phyloP scores from a whole-genome alignment of 1,284 basidiomycete genomes.

The Trichosporon sp. region DNA sequence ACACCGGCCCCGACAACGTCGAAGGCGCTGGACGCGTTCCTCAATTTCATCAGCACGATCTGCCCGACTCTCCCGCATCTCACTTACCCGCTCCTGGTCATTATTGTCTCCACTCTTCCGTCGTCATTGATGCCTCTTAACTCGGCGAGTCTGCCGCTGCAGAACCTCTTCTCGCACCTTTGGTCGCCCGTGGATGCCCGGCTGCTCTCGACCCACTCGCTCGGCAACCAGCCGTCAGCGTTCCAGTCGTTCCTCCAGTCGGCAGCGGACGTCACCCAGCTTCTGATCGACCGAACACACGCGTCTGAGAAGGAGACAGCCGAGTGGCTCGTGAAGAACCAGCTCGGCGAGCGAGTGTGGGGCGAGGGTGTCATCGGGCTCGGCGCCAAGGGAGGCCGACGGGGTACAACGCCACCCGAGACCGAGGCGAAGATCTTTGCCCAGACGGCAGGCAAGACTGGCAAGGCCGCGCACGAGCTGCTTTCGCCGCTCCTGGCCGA shows the following conservation, averaged over 20 bases:
- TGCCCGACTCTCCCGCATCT: constrained; percentile 44
- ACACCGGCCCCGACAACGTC: constrained; percentile 7
- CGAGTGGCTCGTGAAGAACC: constrained; percentile 34
- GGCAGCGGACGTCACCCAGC: constrained; percentile 31
- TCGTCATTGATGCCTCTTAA: constrained; percentile 31
- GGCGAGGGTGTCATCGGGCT: constrained; percentile 37
- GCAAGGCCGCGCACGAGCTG: constrained; percentile 55
- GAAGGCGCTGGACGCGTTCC: constrained; percentile 57
- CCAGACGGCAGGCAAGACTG: constrained; percentile 23
- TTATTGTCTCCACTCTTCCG: constrained; percentile 42
- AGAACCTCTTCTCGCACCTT: constrained; percentile 42
- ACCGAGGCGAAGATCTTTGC: constrained; percentile 35
- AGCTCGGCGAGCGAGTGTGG: constrained; percentile 36
- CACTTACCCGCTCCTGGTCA: constrained; percentile 41
- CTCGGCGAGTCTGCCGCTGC: constrained; percentile 22
- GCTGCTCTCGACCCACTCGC: constrained; percentile 39
- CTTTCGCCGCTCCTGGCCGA: constrained; percentile 65
- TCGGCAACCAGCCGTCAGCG: constrained; percentile 36
- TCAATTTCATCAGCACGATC: constrained; percentile 43
- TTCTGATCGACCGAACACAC: constrained; percentile 27
- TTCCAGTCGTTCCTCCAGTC: constrained; percentile 42
- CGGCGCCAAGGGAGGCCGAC: constrained; percentile 35
- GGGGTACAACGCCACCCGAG: constrained; percentile 23
- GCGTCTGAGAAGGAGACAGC: constrained; percentile 23
- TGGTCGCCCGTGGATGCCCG: constrained; percentile 46